phyloP scores from a whole-genome alignment of 2,329 filamentous ascomycete genomes.

The Sclerotinia glacialis region DNA sequence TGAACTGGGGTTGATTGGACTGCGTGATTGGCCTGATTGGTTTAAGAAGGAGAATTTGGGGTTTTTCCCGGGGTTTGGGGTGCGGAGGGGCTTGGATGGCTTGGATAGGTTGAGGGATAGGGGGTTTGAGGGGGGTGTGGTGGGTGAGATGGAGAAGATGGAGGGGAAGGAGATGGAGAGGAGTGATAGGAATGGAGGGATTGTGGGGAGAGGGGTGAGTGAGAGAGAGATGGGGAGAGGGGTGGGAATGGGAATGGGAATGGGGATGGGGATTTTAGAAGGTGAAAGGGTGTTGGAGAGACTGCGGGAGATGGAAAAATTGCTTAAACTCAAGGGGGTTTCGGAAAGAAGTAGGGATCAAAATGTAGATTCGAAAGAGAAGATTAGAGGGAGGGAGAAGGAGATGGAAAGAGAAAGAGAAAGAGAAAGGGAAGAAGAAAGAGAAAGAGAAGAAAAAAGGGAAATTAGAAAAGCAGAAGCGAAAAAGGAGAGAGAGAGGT shows the following conservation, averaged over 20 bases:
- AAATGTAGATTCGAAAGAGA: neutral
- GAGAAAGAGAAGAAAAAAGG: neutral
- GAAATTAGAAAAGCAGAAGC: constrained; percentile 7
- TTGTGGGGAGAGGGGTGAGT: neutral
- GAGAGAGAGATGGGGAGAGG: neutral
- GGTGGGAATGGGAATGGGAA: neutral
- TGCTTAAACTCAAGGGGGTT: neutral
- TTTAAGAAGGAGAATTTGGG: constrained; percentile 36
- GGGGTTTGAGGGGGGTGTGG: constrained; percentile 13
- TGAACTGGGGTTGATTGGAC: constrained; percentile 45
- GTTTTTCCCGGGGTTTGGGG: constrained; percentile 20
- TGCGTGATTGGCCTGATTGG: constrained; percentile 47
- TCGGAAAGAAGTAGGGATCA: neutral
- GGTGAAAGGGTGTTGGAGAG: neutral
- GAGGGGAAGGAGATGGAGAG: constrained; percentile 18
- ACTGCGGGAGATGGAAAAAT: constrained; percentile 27
- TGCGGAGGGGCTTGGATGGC: neutral
- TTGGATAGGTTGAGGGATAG: neutral
- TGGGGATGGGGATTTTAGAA: neutral
- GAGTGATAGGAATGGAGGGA: neutral
- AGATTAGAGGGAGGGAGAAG: too few species aligned
- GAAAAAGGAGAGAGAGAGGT: constrained; percentile 22
- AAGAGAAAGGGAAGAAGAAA: constrained; percentile 10
- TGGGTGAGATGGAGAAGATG: constrained; percentile 1
- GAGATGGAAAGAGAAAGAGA: neutral